A percentile compares a stretch with the other conserved stretches of the same genome.
Evolutionary conservation across 2,329 filamentous ascomycete species (phyloP).

Genomic region (Kalmusia sp.): DNA sequence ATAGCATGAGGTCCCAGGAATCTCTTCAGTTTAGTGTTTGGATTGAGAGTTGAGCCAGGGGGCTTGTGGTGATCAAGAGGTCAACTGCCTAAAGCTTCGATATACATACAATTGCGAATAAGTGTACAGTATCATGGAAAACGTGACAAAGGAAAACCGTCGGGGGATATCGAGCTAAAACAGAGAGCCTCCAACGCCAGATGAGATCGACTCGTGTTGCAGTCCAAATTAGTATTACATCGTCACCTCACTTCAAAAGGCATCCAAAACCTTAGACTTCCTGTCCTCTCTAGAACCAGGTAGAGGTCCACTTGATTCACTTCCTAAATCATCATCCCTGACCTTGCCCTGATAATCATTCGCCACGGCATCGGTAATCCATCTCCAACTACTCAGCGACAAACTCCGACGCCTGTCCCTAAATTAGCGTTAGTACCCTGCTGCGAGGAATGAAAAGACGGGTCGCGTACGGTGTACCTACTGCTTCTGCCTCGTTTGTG

Average conservation of each 20-base stretch:
- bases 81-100: no score
- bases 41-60: no score
- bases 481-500: slow-evolving; percentile 12
- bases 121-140: not conserved
- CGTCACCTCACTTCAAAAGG: not conserved
- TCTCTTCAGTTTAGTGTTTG: no score
- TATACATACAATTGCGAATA: no score
- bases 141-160: not conserved
- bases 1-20: no score
- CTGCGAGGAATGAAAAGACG: not conserved
- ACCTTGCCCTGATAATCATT: slow-evolving; percentile 6
- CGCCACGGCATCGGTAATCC: slow-evolving; percentile 13
- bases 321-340: not conserved
- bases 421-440: not conserved
- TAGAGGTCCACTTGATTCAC: slow-evolving; percentile 9
- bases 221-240: not conserved
- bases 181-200: slow-evolving; percentile 1
- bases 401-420: slow-evolving; percentile 8
- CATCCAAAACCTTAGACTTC: not conserved
- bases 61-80: no score
- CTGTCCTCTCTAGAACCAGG: slow-evolving; percentile 4
- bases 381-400: slow-evolving; percentile 13
- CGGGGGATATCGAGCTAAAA: slow-evolving; percentile 7
- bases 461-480: slow-evolving; percentile 16
- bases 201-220: not conserved